Evolutionary conservation across 352 stramenopile species (phyloP).

Genomic region (Pythium coloratum): DNA sequence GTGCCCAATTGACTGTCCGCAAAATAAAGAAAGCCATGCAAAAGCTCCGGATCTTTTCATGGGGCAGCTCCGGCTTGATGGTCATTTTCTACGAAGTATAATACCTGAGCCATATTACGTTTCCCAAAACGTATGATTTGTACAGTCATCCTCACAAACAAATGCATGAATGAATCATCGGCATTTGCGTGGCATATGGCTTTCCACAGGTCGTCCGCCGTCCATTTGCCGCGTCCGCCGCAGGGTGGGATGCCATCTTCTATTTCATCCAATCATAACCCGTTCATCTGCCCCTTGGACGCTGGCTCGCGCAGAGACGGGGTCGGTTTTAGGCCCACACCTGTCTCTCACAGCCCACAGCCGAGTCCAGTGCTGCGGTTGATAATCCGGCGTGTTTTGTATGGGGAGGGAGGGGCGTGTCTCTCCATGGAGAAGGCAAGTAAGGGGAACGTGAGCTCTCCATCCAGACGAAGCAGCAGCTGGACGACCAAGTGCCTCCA

Average conservation of each 20-base stretch:
- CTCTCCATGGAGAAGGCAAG: not conserved
- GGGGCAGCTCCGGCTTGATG: constrained; percentile 22
- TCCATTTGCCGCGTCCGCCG: not conserved
- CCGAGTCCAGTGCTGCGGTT: not conserved
- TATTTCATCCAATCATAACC: not conserved
- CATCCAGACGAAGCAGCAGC: not conserved
- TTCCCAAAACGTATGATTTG: not conserved
- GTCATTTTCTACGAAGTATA: constrained; percentile 8
- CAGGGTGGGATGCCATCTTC: not conserved
- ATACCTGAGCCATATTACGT: constrained; percentile 1
- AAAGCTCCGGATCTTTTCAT: constrained; percentile 27
- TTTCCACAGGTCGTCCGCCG: constrained; percentile 5
- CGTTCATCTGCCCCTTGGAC: not conserved
- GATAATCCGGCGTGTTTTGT: not conserved
- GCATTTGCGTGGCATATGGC: not conserved
- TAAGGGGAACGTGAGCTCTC: not conserved
- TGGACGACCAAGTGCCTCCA: not conserved
- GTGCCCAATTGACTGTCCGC: constrained; percentile 6
- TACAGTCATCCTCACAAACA: not conserved
- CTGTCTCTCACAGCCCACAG: not conserved
- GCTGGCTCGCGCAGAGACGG: constrained; percentile 4
- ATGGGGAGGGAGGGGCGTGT: not conserved
- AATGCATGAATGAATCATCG: not conserved
- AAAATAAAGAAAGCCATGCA: constrained; percentile 24
- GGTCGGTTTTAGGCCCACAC: not conserved